Percentiles rank a stretch among this genome's conserved stretches.
Evolutionary conservation across 768 basidiomycete species (phyloP).

Genomic region (Neoboletus subvelutipes): DNA sequence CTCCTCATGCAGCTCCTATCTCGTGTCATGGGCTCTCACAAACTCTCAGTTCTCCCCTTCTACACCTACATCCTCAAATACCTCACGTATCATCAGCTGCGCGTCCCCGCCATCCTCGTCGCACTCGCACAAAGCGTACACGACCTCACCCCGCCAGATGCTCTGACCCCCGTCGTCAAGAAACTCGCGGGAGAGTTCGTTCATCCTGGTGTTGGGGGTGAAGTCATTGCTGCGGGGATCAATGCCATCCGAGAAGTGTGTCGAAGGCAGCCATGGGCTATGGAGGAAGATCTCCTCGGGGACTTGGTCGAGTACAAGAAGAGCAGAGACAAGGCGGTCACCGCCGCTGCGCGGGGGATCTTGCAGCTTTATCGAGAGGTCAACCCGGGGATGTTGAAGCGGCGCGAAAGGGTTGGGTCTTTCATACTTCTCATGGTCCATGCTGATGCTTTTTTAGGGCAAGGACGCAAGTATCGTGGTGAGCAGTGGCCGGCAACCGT

Average conservation of each 20-base stretch:
- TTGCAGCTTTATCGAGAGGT: constrained; percentile 93
- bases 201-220: constrained; percentile 93
- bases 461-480: constrained; percentile 87
- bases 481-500: constrained; percentile 57
- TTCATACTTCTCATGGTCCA: neutral
- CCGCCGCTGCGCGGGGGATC: constrained; percentile 83
- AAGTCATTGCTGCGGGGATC: constrained; percentile 95
- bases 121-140: constrained; percentile 94
- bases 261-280: constrained; percentile 90
- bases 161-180: constrained; percentile 79
- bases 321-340: constrained; percentile 91
- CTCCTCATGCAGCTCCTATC: constrained; percentile 95
- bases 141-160: constrained; percentile 93
- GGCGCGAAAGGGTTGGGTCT: constrained; percentile 71
- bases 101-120: constrained; percentile 90
- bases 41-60: constrained; percentile 89
- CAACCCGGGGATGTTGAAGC: constrained; percentile 89
- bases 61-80: constrained; percentile 97
- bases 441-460: constrained; percentile 49
- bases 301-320: constrained; percentile 95
- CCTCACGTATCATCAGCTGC: constrained; percentile 87
- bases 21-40: constrained; percentile 90
- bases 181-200: constrained; percentile 97
- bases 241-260: constrained; percentile 97
- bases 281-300: constrained; percentile 91